phyloP scores from a whole-genome alignment of 345 rosid genomes.

The Syzygium oleosum region DNA sequence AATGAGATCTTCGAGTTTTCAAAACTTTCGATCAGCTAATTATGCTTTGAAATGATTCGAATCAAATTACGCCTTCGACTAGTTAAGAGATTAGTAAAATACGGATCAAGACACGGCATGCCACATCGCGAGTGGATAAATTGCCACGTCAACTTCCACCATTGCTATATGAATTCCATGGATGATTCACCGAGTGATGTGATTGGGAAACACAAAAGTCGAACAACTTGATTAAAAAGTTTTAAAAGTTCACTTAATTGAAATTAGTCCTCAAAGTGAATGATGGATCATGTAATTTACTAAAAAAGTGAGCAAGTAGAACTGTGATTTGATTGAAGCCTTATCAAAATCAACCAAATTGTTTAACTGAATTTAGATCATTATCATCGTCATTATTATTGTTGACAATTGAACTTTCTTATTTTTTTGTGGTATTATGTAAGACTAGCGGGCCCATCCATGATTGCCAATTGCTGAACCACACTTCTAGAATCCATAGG shows the following conservation, averaged over 20 bases:
- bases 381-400: neutral
- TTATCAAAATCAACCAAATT: neutral
- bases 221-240: neutral
- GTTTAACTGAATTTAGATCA: neutral
- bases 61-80: neutral
- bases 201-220: neutral
- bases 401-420: neutral
- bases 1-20: neutral
- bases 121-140: neutral
- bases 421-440: neutral
- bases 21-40: neutral
- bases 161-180: neutral
- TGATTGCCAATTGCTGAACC: neutral
- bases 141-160: neutral
- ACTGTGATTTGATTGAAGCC: neutral
- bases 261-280: neutral
- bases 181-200: neutral
- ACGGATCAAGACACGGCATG: neutral
- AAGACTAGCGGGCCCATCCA: neutral
- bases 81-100: neutral
- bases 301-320: neutral
- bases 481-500: neutral
- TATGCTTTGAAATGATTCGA: neutral
- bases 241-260: neutral
- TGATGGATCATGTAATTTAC: neutral